These are phyloP conservation scores for Agaricus blazei DNA, from an alignment of 768 basidiomycete species.

Conservation along the genomic window DNA sequence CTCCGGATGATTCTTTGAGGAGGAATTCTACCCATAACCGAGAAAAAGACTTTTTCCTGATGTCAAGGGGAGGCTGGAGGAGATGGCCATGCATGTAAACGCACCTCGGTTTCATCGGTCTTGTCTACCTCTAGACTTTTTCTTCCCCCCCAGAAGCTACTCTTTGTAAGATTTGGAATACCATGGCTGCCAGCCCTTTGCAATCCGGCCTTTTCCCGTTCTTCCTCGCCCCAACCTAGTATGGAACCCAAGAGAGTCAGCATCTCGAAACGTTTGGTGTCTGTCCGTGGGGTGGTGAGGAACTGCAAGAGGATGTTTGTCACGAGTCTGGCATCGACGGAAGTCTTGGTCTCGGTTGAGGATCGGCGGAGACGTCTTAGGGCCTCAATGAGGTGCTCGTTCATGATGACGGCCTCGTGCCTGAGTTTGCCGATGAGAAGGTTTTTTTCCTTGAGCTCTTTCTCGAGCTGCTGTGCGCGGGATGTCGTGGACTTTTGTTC, in stretches of 20 bases:
- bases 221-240: constrained; percentile 87
- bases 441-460: constrained; percentile 93
- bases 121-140: constrained; percentile 61
- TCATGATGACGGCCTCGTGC: constrained; percentile 96
- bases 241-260: constrained; percentile 82
- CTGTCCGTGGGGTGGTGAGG: constrained; percentile 83
- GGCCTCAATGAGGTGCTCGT: constrained; percentile 96
- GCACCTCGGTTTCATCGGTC: constrained; percentile 81
- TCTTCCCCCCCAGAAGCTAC: constrained; percentile 40
- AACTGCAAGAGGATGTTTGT: constrained; percentile 92
- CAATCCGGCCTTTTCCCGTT: constrained; percentile 88
- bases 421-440: constrained; percentile 91
- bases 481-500: constrained; percentile 64
- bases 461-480: constrained; percentile 70
- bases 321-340: constrained; percentile 86
- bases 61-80: neutral
- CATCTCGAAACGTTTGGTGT: constrained; percentile 97
- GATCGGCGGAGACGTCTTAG: constrained; percentile 88
- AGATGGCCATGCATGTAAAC: constrained; percentile 10
- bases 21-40: constrained; percentile 98
- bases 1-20: constrained; percentile 76
- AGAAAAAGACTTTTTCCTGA: constrained; percentile 74
- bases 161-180: neutral
- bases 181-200: constrained; percentile 42
- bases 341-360: constrained; percentile 71